Conservation (phyloP, 257 asterid species). For the Nicotiana tomentosiformis region DNA sequence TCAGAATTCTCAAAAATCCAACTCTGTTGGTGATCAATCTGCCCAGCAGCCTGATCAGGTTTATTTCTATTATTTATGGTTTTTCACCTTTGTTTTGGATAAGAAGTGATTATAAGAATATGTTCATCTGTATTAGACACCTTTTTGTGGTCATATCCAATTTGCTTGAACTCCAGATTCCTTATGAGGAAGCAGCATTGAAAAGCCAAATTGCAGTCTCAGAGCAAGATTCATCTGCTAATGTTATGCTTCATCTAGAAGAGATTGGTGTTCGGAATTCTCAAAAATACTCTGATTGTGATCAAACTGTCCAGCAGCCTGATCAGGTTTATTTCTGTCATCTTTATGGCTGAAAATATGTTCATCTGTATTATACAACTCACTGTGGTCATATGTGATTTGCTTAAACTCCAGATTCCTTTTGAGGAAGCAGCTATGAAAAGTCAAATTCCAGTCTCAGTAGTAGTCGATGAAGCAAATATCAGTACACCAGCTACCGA, state of each 20-base stretch:
- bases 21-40: constrained; percentile 16
- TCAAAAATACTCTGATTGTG: constrained; percentile 23
- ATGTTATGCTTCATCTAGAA: constrained; percentile 23
- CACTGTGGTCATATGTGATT: not conserved
- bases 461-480: constrained; percentile 26
- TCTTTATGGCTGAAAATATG: not conserved
- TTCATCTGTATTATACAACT: not conserved
- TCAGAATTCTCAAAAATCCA: constrained; percentile 37
- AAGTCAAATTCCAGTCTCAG: constrained; percentile 18
- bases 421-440: constrained; percentile 28
- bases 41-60: constrained; percentile 41
- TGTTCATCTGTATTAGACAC: not conserved
- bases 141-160: not conserved
- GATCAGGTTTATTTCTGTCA: constrained; percentile 38
- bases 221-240: constrained; percentile 26
- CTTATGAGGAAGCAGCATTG: constrained; percentile 27
- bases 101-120: not conserved
- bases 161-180: constrained; percentile 26
- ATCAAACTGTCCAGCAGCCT: constrained; percentile 12
- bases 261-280: constrained; percentile 38
- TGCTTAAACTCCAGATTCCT: constrained; percentile 28
- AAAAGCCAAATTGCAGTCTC: constrained; percentile 18
- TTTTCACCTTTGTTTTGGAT: no score
- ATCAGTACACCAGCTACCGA: constrained; percentile 23
- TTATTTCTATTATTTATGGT: not conserved